Conservation (phyloP, 2,329 filamentous ascomycete species). For the Graphilbum sp. region DNA sequence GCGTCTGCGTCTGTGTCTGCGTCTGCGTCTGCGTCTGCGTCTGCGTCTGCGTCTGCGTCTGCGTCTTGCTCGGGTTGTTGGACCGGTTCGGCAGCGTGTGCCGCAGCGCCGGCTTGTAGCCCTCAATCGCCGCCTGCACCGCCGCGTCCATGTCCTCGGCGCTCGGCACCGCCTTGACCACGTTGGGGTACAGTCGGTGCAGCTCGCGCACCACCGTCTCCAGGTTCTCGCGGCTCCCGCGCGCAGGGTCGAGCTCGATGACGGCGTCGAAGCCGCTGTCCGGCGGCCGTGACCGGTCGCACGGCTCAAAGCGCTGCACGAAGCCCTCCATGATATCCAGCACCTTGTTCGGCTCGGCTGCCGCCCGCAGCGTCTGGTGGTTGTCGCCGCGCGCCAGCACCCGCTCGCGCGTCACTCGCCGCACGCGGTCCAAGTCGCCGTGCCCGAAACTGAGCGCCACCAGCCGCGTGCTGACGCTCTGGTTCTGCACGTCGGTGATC, state of each 20-base stretch:
- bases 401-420: constrained; percentile 57
- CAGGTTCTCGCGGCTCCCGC: constrained; percentile 69
- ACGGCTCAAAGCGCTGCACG: constrained; percentile 66
- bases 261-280: constrained; percentile 71
- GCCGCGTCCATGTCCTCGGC: constrained; percentile 63
- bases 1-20: too few relatives aligned
- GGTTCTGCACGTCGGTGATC: constrained; percentile 55
- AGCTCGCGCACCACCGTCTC: constrained; percentile 61
- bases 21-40: constrained; percentile 12
- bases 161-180: constrained; percentile 56
- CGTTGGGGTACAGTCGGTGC: constrained; percentile 59
- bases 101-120: constrained; percentile 61
- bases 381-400: constrained; percentile 83
- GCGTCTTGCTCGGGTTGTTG: too few relatives aligned
- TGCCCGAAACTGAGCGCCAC: constrained; percentile 86
- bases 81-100: too few relatives aligned
- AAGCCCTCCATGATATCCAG: constrained; percentile 92
- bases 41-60: constrained; percentile 27
- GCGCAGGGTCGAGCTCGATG: constrained; percentile 67
- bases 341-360: constrained; percentile 55
- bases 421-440: constrained; percentile 56
- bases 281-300: constrained; percentile 48
- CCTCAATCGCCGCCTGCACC: constrained; percentile 55
- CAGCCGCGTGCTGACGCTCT: constrained; percentile 48
- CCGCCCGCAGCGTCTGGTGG: constrained; percentile 92